A percentile compares a stretch with the other conserved stretches of the same genome.
phyloP scores from a whole-genome alignment of 345 rosid species.

The Aegle marmelos region DNA sequence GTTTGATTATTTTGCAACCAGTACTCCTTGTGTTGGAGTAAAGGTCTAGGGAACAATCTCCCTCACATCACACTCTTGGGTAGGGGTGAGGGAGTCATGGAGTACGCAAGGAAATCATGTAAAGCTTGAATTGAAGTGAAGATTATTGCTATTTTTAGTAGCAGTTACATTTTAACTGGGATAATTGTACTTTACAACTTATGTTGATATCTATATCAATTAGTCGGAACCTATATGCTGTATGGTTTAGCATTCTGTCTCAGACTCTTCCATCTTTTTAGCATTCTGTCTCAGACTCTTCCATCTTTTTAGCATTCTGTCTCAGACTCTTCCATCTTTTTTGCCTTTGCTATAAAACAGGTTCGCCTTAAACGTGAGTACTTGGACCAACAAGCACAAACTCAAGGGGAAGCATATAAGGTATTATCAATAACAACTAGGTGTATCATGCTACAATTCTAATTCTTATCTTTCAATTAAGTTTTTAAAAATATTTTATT shows the following conservation, averaged over 20 bases:
- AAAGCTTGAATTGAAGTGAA: background rate
- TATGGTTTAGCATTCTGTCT: background rate
- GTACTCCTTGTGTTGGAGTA: background rate
- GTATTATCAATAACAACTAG: conserved; percentile 28
- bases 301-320: background rate
- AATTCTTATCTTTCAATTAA: background rate
- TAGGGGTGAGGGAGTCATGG: background rate
- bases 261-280: background rate
- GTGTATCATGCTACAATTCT: conserved; percentile 17
- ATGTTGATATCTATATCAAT: background rate
- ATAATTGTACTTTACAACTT: background rate
- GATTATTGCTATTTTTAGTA: background rate
- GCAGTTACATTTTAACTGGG: background rate
- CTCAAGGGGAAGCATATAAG: conserved; percentile 40
- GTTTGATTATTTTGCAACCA: background rate
- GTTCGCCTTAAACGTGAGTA: conserved; percentile 86
- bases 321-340: background rate
- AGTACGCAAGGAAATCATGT: background rate
- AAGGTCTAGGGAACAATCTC: background rate
- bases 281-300: background rate
- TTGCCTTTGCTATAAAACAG: conserved; percentile 34
- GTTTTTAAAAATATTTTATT: background rate
- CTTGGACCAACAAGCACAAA: conserved; percentile 55
- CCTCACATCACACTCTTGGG: background rate
- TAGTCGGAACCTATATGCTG: background rate